Evolutionary conservation across 2,329 filamentous ascomycete species (phyloP), one percentile per base, ranked within the genome.

Genomic region (Colletotrichum euphorbiae): DNA sequence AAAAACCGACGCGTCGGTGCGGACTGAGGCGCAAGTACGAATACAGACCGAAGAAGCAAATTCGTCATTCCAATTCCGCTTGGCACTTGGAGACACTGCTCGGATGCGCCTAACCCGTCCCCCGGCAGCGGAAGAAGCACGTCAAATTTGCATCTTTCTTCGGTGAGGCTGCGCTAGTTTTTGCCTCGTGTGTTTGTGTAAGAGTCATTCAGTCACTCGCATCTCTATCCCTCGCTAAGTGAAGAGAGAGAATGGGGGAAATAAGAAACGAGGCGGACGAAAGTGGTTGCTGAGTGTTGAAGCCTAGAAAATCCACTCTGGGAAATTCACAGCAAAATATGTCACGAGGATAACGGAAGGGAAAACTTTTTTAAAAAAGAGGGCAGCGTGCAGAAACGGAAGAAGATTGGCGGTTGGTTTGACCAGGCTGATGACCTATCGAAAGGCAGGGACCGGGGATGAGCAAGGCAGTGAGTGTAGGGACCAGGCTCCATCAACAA

Each of bases 51-150:
- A 60, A 60, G 33, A 60, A 51, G 57, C n/a, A 50, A 51, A 51
- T 48, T 60, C 57, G 57, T 60, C 57, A 60, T 60, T 51, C 45
- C 57, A 51, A 60, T 60, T 60, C 57, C 57, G 40, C 57, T 17
- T 21, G 57, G 19, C 12, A 40, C 15, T 28, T 38, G 31, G 42
- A 8, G 15, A 56, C 36, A 15, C 7, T 15, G 52, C 33, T 56
- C 56, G 56, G 56, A 59, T 48, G 33, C 21, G 45, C 57, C 45
- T 17, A 19, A 9, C 45, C 15, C 33, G 19, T 28, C 45, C 46
- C 45, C 45, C 33, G 57, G 46, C 45, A 42, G 57, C 15, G 33
- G 36, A 51, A 51, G 57, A 51, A 51, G 43, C 31, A 50, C 19
- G 31, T 60, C 57, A 42, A 31, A 28, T 51, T 51, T 17, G 17